Evolutionary conservation across 805 yeast species (phyloP).

Genomic region (Metschnikowia bowlesiae): DNA sequence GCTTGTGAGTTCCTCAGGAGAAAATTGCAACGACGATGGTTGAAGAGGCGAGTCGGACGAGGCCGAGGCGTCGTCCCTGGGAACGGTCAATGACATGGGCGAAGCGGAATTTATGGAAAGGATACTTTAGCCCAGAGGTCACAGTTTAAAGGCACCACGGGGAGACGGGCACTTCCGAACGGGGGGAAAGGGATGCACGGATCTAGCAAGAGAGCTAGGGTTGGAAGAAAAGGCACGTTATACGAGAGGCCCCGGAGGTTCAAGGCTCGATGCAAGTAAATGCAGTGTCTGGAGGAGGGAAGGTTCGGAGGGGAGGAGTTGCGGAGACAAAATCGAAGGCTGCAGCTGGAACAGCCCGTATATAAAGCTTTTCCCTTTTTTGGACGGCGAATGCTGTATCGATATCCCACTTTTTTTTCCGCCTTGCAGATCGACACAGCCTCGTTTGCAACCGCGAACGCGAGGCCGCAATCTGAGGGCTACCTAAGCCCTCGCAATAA

Average conservation of each 20-base stretch:
- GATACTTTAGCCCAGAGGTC: not conserved
- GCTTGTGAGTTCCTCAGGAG: constrained; percentile 34
- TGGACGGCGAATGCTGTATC: not conserved
- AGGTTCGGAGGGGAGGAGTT: not conserved
- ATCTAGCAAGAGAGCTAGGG: not conserved
- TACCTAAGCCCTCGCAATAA: not conserved
- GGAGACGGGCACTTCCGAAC: not conserved
- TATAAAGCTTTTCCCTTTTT: constrained; percentile 4
- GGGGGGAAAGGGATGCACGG: not conserved
- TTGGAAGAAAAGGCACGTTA: not conserved
- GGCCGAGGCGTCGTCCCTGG: constrained; percentile 14
- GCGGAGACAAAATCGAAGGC: not conserved
- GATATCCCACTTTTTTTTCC: constrained; percentile 2
- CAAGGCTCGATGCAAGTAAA: not conserved
- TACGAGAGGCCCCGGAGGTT: not conserved
- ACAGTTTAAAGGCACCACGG: not conserved
- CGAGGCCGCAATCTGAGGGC: not conserved
- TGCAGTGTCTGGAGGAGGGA: not conserved
- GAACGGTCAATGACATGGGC: constrained; percentile 16
- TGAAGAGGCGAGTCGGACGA: constrained; percentile 15
- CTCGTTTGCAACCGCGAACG: constrained; percentile 15
- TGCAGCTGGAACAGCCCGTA: not conserved
- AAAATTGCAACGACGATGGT: constrained; percentile 13
- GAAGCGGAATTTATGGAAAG: not conserved
- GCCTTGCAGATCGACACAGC: constrained; percentile 13